Evolutionary conservation across 2,329 filamentous ascomycete genomes (phyloP).

Genomic region (Torrubiellomyces zombiae): DNA sequence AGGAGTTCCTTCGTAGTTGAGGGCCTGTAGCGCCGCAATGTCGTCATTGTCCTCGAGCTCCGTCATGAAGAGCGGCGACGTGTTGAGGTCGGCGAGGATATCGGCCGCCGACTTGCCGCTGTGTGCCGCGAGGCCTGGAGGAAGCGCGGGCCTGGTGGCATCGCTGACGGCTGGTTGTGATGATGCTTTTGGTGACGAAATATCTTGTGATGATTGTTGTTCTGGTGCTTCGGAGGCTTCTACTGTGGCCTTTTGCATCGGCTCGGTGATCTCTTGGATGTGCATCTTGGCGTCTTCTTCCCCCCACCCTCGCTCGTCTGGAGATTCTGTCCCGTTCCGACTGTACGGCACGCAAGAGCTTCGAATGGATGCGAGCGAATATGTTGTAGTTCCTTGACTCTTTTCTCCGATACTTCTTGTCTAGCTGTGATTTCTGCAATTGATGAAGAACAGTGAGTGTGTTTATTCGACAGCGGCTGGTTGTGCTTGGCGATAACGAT

Average conservation of each 20-base stretch:
- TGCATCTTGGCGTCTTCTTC: conserved; percentile 18
- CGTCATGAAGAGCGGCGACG: conserved; percentile 86
- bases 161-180: conserved; percentile 3
- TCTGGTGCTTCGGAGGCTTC: too few relatives aligned
- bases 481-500: too few relatives aligned
- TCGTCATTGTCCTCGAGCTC: conserved; percentile 72
- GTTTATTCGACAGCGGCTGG: too few relatives aligned
- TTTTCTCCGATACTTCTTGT: too few relatives aligned
- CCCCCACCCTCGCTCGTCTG: too few relatives aligned
- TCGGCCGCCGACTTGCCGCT: conserved; percentile 35
- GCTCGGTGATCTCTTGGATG: conserved; percentile 25
- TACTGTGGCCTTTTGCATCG: conserved; percentile 19
- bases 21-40: conserved; percentile 71
- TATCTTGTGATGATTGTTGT: too few relatives aligned
- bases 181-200: conserved; percentile 2
- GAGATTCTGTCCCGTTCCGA: too few relatives aligned
- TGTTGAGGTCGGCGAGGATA: conserved; percentile 39
- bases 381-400: too few relatives aligned
- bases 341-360: too few relatives aligned
- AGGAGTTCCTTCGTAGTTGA: conserved; percentile 85
- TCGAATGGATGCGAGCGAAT: too few relatives aligned
- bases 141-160: conserved; percentile 25
- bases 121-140: conserved; percentile 24
- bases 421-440: too few relatives aligned
- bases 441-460: too few relatives aligned